Evolutionary conservation across 2,329 filamentous ascomycete species (phyloP).

Genomic region (Paraphaeosphaeria minitans): DNA sequence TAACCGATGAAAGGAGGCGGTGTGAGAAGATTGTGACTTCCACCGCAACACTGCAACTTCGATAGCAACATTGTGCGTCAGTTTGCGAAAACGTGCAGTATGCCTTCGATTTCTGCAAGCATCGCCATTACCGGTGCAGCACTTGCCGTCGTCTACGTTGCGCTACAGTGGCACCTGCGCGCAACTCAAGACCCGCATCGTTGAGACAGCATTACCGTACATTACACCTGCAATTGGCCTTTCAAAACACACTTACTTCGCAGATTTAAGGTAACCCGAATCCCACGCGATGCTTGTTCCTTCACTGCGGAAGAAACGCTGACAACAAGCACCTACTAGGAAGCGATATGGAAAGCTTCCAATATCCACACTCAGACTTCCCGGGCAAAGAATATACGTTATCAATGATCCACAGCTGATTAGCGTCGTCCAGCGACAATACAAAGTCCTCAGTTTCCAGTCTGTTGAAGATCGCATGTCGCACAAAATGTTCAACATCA

Average conservation of each 20-base stretch:
- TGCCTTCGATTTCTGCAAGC: background rate
- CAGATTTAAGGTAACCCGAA: background rate
- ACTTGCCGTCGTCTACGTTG: conserved; percentile 6
- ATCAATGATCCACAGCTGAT: conserved; percentile 44
- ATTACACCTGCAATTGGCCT: conserved; percentile 13
- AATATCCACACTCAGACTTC: conserved; percentile 48
- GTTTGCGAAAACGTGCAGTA: background rate
- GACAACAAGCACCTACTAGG: background rate
- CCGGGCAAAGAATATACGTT: conserved; percentile 47
- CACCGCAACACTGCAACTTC: background rate
- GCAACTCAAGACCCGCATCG: conserved; percentile 13
- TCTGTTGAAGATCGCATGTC: conserved; percentile 45
- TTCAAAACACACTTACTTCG: conserved; percentile 10
- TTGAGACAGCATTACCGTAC: conserved; percentile 12
- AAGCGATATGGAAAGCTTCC: conserved; percentile 22
- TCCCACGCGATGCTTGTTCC: background rate
- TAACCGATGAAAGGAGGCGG: background rate
- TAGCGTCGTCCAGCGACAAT: conserved; percentile 42
- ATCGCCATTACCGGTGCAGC: background rate
- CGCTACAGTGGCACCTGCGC: conserved; percentile 5
- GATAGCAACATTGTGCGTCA: background rate
- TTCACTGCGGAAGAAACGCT: background rate
- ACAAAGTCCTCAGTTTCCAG: conserved; percentile 43
- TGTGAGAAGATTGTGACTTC: background rate
- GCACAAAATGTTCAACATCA: conserved; percentile 37